Evolutionary conservation across 176 grass and related monocot species (phyloP), one percentile per base, ranked within the genome.

Genomic region (Olyra latifolia): DNA sequence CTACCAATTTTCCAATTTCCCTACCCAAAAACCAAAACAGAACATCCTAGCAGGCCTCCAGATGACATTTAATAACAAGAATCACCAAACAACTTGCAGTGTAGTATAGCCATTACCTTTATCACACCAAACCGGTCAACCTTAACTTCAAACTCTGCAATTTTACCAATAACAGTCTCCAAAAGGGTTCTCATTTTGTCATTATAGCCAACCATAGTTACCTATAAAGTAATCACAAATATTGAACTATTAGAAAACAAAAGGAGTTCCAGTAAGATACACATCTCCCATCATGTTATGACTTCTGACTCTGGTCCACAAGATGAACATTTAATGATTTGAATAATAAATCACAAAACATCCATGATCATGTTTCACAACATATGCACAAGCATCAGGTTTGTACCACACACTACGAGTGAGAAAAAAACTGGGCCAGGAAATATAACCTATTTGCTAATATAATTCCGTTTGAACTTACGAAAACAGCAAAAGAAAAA

Each of bases 131-230:
- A 98, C 35, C 95, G 90, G 62, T 98, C 95, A 55, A 69, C 66
- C 48, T 88, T 90, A 74, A 98, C 90, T 91, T 95, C 86, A 89
- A 98, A 98, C 38, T 91, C 78, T 50, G 73, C 69, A 78, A 98
- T 91, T 78, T 91, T 98, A 69, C 74, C 85, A 75, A 98, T 83
- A 82, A 98, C 87, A 79, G 90, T 95, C 62, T 91, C 88, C 88
- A 98, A 77, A 67, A 98, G 95, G 53, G 86, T 93, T 73, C 86
- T 83, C 90, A 98, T 98, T 95, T 95, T 98, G 81, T 98, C 89
- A 98, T 95, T 98, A 80, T 88, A 98, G 38, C 95, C 95, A 89
- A 87, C 78, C 82, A 92, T 76, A 83, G 78, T 93, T 77, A 98
- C 73, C 95, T 98, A 79, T 17, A 92, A 74, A 64, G 65, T 15